These are phyloP conservation scores for Lactifluus rugatus DNA, from an alignment of 768 basidiomycete genomes.

Conservation along the genomic window DNA sequence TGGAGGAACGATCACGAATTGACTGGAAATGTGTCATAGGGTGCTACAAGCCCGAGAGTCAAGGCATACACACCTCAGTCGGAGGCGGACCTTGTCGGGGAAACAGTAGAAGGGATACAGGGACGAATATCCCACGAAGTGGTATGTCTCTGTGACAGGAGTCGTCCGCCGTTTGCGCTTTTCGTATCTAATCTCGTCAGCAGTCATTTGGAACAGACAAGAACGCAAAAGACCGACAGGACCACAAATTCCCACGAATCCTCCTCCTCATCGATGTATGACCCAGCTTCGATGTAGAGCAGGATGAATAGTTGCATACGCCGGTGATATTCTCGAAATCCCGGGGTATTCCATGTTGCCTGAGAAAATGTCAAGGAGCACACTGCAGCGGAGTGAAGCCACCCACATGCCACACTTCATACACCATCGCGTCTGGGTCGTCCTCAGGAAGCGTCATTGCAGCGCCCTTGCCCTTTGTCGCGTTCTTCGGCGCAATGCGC, in stretches of 20 bases:
- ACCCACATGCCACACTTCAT: slow-evolving; percentile 86
- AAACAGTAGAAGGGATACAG: slow-evolving; percentile 94
- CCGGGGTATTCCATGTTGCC: slow-evolving; percentile 77
- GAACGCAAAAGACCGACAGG: slow-evolving; percentile 41
- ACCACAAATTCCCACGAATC: slow-evolving; percentile 89
- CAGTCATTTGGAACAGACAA: background rate
- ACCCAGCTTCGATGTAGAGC: slow-evolving; percentile 91
- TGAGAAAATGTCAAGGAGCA: slow-evolving; percentile 25
- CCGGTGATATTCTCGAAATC: slow-evolving; percentile 85
- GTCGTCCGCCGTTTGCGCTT: slow-evolving; percentile 54
- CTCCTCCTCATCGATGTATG: slow-evolving; percentile 90
- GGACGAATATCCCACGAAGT: slow-evolving; percentile 91
- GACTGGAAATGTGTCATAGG: slow-evolving; percentile 37
- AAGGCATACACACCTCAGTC: slow-evolving; percentile 63
- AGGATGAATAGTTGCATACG: slow-evolving; percentile 92
- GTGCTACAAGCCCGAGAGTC: background rate
- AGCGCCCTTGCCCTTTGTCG: slow-evolving; percentile 47
- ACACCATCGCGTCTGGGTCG: slow-evolving; percentile 57
- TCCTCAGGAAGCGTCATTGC: slow-evolving; percentile 37
- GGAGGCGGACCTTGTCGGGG: slow-evolving; percentile 80
- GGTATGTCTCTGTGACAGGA: slow-evolving; percentile 55
- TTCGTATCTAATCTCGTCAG: slow-evolving; percentile 55
- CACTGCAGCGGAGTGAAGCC: background rate
- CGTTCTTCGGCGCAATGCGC: slow-evolving; percentile 37
- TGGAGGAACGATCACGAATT: slow-evolving; percentile 88